phyloP scores from a whole-genome alignment of 345 rosid species.

The Gossypium ekmanianum region DNA sequence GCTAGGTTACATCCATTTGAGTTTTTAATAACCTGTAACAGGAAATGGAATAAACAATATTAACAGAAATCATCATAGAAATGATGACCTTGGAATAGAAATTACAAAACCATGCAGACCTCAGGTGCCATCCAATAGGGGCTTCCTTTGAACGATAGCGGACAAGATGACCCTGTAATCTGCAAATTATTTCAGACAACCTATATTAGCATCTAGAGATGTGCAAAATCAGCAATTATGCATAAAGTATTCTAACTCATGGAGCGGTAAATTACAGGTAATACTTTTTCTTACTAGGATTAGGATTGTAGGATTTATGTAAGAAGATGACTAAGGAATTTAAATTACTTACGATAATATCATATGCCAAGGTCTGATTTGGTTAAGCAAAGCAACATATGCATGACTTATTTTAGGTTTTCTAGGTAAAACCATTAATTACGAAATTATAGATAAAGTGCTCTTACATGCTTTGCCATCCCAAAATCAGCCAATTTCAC shows the following conservation, averaged over 20 bases:
- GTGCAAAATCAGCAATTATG: background rate
- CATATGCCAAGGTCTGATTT: background rate
- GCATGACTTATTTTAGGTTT: background rate
- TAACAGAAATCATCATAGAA: slow-evolving; percentile 18
- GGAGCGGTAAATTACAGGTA: background rate
- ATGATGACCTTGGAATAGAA: background rate
- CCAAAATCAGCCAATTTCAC: slow-evolving; percentile 79
- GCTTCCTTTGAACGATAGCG: slow-evolving; percentile 76
- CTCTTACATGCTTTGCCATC: slow-evolving; percentile 67
- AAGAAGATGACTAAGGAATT: background rate
- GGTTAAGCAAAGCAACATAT: background rate
- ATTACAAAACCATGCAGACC: slow-evolving; percentile 34
- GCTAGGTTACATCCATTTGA: slow-evolving; percentile 70
- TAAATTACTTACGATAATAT: background rate
- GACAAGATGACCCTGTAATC: slow-evolving; percentile 82
- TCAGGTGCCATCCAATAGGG: slow-evolving; percentile 97
- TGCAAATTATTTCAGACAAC: slow-evolving; percentile 33
- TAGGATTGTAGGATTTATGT: background rate
- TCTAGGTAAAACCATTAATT: background rate
- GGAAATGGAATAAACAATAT: background rate
- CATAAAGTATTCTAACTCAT: background rate
- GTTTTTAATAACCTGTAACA: slow-evolving; percentile 61
- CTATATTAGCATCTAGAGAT: slow-evolving; percentile 15
- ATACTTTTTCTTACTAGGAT: slow-evolving; percentile 9
- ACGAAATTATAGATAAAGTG: background rate